These are phyloP conservation scores for Didymella pomorum DNA, from an alignment of 2,329 filamentous ascomycete species.

Conservation along the genomic window DNA sequence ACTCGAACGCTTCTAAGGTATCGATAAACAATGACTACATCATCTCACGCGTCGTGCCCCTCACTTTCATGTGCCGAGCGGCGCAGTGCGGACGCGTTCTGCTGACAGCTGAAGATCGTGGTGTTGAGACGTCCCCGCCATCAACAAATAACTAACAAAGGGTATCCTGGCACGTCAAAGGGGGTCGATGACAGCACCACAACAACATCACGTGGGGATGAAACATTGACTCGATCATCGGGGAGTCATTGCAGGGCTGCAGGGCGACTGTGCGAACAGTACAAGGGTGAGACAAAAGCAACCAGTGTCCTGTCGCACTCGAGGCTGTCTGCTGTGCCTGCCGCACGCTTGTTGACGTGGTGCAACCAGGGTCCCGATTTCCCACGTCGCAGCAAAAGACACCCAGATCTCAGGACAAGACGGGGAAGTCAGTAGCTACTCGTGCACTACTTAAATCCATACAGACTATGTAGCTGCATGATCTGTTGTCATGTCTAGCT, in stretches of 20 bases:
- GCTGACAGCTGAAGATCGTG: background rate
- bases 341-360: background rate
- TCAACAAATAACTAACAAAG: conserved; percentile 13
- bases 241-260: background rate
- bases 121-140: background rate
- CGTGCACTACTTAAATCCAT: no score
- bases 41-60: conserved; percentile 29
- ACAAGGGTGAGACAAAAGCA: background rate
- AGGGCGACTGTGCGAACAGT: background rate
- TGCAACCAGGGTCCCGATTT: background rate
- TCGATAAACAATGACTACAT: conserved; percentile 28
- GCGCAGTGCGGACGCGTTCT: conserved; percentile 27
- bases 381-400: no score
- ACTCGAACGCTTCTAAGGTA: conserved; percentile 16
- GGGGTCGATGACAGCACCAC: conserved; percentile 1
- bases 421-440: no score
- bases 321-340: background rate
- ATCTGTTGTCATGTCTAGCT: no score
- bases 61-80: conserved; percentile 24
- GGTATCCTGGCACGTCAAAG: conserved; percentile 11
- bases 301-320: background rate
- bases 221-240: background rate
- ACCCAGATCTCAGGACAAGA: no score
- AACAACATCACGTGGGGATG: conserved; percentile 2
- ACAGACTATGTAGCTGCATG: no score